Percentiles rank a stretch among this genome's conserved stretches.
Conservation (phyloP, 495 filamentous ascomycete genomes). For the Aspergillus cavernicola region DNA sequence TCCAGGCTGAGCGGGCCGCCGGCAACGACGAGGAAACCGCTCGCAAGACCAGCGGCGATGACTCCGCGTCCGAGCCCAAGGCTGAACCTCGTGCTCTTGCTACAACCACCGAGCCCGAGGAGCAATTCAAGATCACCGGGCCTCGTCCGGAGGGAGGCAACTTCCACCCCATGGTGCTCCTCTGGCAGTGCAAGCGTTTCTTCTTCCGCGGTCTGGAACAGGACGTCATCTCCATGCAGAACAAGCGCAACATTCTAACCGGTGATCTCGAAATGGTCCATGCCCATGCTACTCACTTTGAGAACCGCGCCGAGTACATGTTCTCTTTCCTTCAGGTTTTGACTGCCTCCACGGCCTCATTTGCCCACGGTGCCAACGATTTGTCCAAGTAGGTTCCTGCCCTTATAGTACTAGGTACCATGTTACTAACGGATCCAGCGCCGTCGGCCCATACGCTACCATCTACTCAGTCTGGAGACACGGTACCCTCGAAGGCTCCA, state of each 20-base stretch:
- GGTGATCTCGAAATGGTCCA: conserved; percentile 17
- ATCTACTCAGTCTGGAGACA: conserved; percentile 16
- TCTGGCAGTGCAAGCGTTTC: conserved; percentile 13
- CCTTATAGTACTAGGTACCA: background rate
- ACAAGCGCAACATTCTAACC: conserved; percentile 14
- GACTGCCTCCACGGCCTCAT: conserved; percentile 16
- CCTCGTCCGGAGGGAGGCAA: conserved; percentile 15
- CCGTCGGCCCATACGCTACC: conserved; percentile 19
- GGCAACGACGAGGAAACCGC: conserved; percentile 7
- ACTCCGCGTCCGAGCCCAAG: background rate
- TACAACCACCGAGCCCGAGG: background rate
- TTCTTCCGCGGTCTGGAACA: conserved; percentile 18
- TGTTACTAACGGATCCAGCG: background rate
- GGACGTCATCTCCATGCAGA: conserved; percentile 16
- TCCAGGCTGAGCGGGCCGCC: conserved; percentile 10
- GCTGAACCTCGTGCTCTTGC: background rate
- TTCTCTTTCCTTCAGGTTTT: conserved; percentile 18
- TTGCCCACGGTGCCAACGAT: conserved; percentile 22
- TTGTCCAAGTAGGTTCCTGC: conserved; percentile 16
- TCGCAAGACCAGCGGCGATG: background rate
- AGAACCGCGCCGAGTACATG: conserved; percentile 21
- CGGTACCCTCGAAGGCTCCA: conserved; percentile 8
- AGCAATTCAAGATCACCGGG: conserved; percentile 8
- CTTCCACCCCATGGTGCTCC: conserved; percentile 9
- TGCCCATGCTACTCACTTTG: conserved; percentile 13